Evolutionary conservation across 805 yeast species (phyloP).

Genomic region (Wickerhamomyces alni): DNA sequence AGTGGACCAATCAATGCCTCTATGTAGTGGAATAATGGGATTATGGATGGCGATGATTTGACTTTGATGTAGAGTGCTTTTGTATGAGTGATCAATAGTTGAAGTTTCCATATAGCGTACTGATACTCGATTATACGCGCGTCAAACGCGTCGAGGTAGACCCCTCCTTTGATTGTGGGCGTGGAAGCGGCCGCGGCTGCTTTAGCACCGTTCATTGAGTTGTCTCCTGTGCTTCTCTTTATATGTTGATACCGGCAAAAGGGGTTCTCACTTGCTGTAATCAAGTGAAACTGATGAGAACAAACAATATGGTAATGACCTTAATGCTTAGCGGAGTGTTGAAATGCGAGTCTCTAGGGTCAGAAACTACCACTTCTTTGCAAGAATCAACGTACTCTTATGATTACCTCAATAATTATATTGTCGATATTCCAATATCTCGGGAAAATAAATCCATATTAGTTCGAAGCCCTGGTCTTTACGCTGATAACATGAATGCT

Average conservation of each 20-base stretch:
- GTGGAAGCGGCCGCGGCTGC: slow-evolving; percentile 32
- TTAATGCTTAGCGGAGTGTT: too few species aligned
- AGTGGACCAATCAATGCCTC: slow-evolving; percentile 11
- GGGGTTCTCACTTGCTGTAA: not conserved
- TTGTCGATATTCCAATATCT: not conserved
- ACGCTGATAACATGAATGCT: too few species aligned
- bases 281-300: too few species aligned
- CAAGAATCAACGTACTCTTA: too few species aligned
- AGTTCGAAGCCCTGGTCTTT: too few species aligned
- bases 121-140: slow-evolving; percentile 54
- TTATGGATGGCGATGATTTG: slow-evolving; percentile 1
- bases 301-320: too few species aligned
- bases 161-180: slow-evolving; percentile 26
- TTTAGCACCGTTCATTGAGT: slow-evolving; percentile 13
- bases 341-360: too few species aligned
- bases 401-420: too few species aligned
- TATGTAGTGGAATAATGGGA: slow-evolving; percentile 13
- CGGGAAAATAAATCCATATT: too few species aligned
- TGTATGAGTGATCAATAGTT: slow-evolving; percentile 30
- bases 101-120: slow-evolving; percentile 44
- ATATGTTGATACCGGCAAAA: not conserved
- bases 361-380: too few species aligned
- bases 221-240: too few species aligned
- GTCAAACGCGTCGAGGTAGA: slow-evolving; percentile 42
- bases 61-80: slow-evolving; percentile 15